Evolutionary conservation across 805 yeast species (phyloP).

Genomic region (Candida ipomoeae): DNA sequence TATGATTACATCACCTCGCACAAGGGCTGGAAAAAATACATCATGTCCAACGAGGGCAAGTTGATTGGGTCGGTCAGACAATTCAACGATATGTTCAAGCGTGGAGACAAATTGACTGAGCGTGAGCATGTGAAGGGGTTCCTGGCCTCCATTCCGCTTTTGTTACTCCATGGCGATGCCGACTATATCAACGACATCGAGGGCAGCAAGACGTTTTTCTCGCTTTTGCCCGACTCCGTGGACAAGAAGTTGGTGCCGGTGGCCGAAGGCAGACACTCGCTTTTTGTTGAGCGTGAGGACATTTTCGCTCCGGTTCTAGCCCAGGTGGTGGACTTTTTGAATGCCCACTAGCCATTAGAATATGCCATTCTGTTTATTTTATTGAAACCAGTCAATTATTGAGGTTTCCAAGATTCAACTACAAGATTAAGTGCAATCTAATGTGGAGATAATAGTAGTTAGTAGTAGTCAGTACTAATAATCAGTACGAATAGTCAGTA

Average conservation of each 20-base stretch:
- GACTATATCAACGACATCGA: constrained; percentile 58
- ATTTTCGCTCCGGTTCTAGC: constrained; percentile 31
- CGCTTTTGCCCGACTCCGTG: constrained; percentile 27
- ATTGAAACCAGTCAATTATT: too few relatives aligned
- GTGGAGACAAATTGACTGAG: constrained; percentile 54
- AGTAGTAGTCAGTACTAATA: too few relatives aligned
- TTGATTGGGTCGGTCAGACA: constrained; percentile 52
- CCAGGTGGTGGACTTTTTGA: constrained; percentile 37
- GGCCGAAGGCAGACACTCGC: constrained; percentile 40
- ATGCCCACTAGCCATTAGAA: neutral
- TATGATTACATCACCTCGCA: constrained; percentile 54
- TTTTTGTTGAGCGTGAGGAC: constrained; percentile 45
- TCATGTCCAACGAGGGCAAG: constrained; percentile 36
- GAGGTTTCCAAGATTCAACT: too few relatives aligned
- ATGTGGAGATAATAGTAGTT: too few relatives aligned
- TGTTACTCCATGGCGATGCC: constrained; percentile 58
- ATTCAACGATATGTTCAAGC: constrained; percentile 54
- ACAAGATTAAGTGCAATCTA: too few relatives aligned
- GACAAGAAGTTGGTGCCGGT: constrained; percentile 30
- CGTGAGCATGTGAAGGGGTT: constrained; percentile 33
- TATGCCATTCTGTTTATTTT: too few relatives aligned
- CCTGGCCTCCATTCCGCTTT: constrained; percentile 42
- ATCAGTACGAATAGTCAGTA: too few relatives aligned
- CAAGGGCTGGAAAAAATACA: constrained; percentile 41
- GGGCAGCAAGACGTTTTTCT: constrained; percentile 43